These are phyloP conservation scores for Suhomyces pyralidae DNA, from an alignment of 805 yeast species.

Conservation along the genomic window DNA sequence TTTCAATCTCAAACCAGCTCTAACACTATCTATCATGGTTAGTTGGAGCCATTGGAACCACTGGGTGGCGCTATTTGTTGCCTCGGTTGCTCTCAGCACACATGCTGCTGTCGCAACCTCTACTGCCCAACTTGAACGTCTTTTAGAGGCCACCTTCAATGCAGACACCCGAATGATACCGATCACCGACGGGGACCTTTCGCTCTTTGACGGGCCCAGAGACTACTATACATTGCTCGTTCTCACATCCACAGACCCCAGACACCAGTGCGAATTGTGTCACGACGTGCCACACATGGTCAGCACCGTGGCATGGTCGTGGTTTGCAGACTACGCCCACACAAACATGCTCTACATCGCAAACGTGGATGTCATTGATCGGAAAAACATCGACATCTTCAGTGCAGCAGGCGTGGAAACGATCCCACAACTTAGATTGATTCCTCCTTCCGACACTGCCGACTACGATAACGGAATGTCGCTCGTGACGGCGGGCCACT, in stretches of 20 bases:
- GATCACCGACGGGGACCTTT: conserved; percentile 40
- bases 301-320: conserved; percentile 41
- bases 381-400: conserved; percentile 40
- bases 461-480: conserved; percentile 14
- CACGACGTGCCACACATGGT: conserved; percentile 39
- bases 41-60: background rate
- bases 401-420: conserved; percentile 41
- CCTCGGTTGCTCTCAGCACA: background rate
- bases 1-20: background rate
- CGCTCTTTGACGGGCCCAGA: conserved; percentile 44
- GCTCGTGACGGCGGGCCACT: conserved; percentile 28
- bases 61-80: background rate
- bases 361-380: conserved; percentile 47
- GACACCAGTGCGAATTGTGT: conserved; percentile 50
- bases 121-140: background rate
- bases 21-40: background rate
- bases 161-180: conserved; percentile 36
- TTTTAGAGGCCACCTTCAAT: background rate
- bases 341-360: conserved; percentile 44
- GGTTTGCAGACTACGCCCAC: conserved; percentile 42
- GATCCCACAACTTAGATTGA: conserved; percentile 67
- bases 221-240: conserved; percentile 50
- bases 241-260: conserved; percentile 48
- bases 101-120: background rate
- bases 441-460: conserved; percentile 46